Percentiles rank a stretch among this genome's conserved stretches.
These are phyloP conservation scores for Penicillium expansum DNA, from an alignment of 2,329 filamentous ascomycete genomes.

Conservation along the genomic window DNA sequence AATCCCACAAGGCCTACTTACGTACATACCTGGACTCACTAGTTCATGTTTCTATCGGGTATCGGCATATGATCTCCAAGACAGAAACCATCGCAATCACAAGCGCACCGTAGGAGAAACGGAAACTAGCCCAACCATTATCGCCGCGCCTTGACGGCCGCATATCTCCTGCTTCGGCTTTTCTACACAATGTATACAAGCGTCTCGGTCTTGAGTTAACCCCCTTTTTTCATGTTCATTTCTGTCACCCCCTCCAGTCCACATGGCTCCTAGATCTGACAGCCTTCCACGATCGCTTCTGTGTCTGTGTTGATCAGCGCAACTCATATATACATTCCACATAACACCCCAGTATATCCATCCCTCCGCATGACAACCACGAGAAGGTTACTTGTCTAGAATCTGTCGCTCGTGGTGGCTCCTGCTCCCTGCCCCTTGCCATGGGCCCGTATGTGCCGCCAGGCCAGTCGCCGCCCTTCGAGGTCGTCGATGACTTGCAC, in stretches of 20 bases:
- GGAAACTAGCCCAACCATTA: not conserved
- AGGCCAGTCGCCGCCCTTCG: slow-evolving; percentile 37
- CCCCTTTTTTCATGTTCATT: not conserved
- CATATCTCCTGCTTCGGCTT: not conserved
- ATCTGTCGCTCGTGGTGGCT: not conserved
- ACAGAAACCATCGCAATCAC: not conserved
- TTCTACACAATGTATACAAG: not conserved
- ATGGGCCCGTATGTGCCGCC: slow-evolving; percentile 34
- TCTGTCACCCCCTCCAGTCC: not conserved
- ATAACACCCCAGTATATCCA: not conserved
- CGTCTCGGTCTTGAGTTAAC: not conserved
- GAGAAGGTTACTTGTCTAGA: not conserved
- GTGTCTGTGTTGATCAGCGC: not conserved
- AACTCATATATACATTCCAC: not conserved
- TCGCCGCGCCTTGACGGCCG: not conserved
- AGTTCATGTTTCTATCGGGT: not conserved
- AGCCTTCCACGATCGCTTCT: not conserved
- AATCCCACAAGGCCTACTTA: not conserved
- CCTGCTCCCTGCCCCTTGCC: slow-evolving; percentile 6
- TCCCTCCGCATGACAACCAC: not conserved
- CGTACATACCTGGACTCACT: not conserved
- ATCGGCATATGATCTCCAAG: slow-evolving; percentile 5
- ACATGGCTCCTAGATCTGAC: slow-evolving; percentile 1
- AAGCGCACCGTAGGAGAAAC: not conserved
- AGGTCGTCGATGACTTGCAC: slow-evolving; percentile 40